phyloP scores from a whole-genome alignment of 257 asterid genomes.

The Gentiana macrophylla region DNA sequence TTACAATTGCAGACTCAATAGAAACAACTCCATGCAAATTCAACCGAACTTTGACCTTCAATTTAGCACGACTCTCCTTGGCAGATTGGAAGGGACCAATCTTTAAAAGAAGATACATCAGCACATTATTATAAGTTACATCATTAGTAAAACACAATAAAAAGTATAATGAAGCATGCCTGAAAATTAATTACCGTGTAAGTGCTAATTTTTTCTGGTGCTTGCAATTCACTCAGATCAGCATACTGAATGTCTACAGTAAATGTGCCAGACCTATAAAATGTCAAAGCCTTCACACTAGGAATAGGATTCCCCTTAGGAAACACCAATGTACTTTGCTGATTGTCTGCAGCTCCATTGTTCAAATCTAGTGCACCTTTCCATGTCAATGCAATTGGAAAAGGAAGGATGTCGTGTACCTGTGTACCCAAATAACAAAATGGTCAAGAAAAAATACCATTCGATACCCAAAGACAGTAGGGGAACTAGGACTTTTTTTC shows the following conservation, averaged over 20 bases:
- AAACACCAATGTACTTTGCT: conserved; percentile 70
- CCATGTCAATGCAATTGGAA: conserved; percentile 75
- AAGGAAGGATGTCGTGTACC: conserved; percentile 67
- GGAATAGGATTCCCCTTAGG: conserved; percentile 89
- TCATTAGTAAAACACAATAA: background rate
- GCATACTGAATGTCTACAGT: conserved; percentile 61
- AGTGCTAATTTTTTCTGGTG: conserved; percentile 66
- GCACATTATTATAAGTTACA: background rate
- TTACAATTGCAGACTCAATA: conserved; percentile 69
- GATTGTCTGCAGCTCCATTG: conserved; percentile 48
- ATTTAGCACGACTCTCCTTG: conserved; percentile 51
- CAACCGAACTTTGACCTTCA: conserved; percentile 75
- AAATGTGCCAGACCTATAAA: conserved; percentile 66
- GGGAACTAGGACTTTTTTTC: too few relatives aligned
- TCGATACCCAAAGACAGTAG: too few relatives aligned
- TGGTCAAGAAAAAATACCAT: too few relatives aligned
- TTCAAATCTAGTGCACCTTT: conserved; percentile 55
- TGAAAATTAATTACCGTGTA: conserved; percentile 46
- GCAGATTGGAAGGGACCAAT: conserved; percentile 78
- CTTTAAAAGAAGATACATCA: conserved; percentile 18
- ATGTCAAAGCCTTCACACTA: conserved; percentile 84
- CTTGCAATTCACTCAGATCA: conserved; percentile 67
- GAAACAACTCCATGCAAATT: conserved; percentile 82
- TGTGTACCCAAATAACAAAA: too few relatives aligned
- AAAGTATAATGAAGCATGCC: background rate